phyloP scores from a whole-genome alignment of 1,284 basidiomycete species.

The Melampsora medusae region DNA sequence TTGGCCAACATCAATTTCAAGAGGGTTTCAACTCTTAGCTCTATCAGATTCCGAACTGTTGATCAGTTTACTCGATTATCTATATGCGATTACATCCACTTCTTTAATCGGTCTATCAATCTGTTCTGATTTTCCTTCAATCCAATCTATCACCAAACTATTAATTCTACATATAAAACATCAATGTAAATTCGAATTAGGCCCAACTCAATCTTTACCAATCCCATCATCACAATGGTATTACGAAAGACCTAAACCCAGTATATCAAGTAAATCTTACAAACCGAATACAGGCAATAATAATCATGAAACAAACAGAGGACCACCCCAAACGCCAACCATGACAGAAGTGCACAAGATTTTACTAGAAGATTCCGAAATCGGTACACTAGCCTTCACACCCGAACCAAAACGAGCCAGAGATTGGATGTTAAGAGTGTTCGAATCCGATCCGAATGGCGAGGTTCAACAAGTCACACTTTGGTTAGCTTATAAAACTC shows the following conservation, averaged over 20 bases:
- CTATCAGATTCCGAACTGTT: conserved; percentile 25
- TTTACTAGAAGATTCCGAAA: conserved; percentile 9
- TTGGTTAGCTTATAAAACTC: conserved; percentile 38
- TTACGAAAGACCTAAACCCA: neutral
- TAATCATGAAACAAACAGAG: neutral
- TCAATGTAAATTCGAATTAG: conserved; percentile 14
- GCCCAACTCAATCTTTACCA: conserved; percentile 7
- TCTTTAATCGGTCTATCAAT: conserved; percentile 1
- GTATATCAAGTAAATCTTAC: neutral
- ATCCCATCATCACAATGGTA: conserved; percentile 19
- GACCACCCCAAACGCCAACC: conserved; percentile 20
- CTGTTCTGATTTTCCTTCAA: neutral
- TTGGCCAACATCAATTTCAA: conserved; percentile 14
- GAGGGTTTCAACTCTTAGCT: conserved; percentile 22
- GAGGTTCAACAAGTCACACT: conserved; percentile 43
- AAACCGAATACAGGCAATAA: neutral
- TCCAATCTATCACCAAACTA: conserved; percentile 11
- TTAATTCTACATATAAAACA: conserved; percentile 20
- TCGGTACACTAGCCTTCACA: conserved; percentile 14
- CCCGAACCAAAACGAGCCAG: conserved; percentile 25
- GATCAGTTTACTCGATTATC: conserved; percentile 29
- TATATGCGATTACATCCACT: conserved; percentile 19
- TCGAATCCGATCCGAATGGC: conserved; percentile 19
- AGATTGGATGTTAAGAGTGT: conserved; percentile 31
- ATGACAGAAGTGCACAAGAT: conserved; percentile 28